These are phyloP conservation scores for Phaeophleospora eucalypticola DNA, from an alignment of 2,329 filamentous ascomycete genomes.

Conservation along the genomic window DNA sequence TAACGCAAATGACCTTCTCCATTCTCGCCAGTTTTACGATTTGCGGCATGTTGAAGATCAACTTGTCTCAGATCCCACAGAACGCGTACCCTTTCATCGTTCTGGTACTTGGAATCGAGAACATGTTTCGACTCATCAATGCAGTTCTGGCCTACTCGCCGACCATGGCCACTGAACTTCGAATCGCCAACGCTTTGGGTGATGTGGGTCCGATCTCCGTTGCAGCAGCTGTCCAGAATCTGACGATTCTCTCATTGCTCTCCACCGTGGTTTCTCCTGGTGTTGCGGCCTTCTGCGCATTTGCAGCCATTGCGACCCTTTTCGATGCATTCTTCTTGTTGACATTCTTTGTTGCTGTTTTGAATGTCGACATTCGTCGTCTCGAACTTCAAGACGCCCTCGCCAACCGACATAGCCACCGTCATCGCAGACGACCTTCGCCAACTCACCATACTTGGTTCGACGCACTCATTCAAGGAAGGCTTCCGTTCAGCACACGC, in stretches of 20 bases:
- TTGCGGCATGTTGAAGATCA: conserved; percentile 70
- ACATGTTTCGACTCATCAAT: conserved; percentile 70
- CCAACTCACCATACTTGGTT: conserved; percentile 51
- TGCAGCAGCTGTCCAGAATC: conserved; percentile 64
- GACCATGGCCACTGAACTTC: conserved; percentile 62
- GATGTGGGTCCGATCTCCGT: conserved; percentile 67
- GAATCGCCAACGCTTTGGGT: conserved; percentile 70
- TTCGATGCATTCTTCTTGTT: conserved; percentile 76
- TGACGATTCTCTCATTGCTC: conserved; percentile 62
- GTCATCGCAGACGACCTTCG: conserved; percentile 20
- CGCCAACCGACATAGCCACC: conserved; percentile 35
- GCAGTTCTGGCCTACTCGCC: conserved; percentile 68
- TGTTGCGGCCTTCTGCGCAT: conserved; percentile 70
- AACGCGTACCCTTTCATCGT: conserved; percentile 74
- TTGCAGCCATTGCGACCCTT: conserved; percentile 68
- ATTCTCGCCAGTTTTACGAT: conserved; percentile 76
- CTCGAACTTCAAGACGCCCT: conserved; percentile 72
- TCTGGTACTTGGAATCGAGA: conserved; percentile 71
- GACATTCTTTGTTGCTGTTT: conserved; percentile 74
- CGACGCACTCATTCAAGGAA: conserved; percentile 60
- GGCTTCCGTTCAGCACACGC: conserved; percentile 64
- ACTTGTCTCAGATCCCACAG: conserved; percentile 69
- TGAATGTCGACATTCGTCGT: conserved; percentile 73
- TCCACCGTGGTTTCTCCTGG: conserved; percentile 65
- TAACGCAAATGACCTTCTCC: conserved; percentile 62